Base-by-base conservation (phyloP, 2,329 filamentous ascomycete genomes). In the Leptographium lundbergii region DNA sequence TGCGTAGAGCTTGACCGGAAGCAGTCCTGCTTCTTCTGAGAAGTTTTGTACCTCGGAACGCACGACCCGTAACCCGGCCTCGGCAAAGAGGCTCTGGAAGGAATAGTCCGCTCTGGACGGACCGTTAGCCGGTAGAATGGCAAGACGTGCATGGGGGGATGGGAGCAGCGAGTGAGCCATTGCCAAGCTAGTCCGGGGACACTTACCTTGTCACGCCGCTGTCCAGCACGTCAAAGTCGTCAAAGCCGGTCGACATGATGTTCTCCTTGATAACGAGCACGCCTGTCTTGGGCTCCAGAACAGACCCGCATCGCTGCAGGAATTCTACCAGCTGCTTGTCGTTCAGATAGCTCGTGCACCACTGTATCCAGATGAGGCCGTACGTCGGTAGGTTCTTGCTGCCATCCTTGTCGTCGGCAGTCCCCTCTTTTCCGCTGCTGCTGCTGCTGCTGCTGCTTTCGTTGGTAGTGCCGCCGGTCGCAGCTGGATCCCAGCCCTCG, bases 301-400 rank as follows among this genome's bases (percentile, higher is more conserved):
- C 70, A 0, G 70, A 65, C 54, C 77, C 79, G 68, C 88, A 88
- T 29, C 81, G 76, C 59, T 73, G 65, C 19, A 96, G 71, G 66
- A 86, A 95, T 2, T 73, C 74, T 1, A 87, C 75, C 4, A 96
- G 69, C 69, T 95, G 84, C 9, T 71, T 72, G 68, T 96, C 90
- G 0, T 81, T 90, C 58, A 96, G 74, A 70, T 96, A 87, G 27
- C 89, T 87, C 9, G 92, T 72, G 70, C 91, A 96, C 91, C 91
- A 96, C 71, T 96, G 91, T 57, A 82, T 86, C 89, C 89, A 96
- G 61, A 96, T 84, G 53, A 96, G 70, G 68, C 91, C 87, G 71
- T 96, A 96, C 55, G 19, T 14, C 3, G 36, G 25, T 7, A 24
- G 34, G 10, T 71, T 66, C 11, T 68, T 74, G 2, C 71, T 9